Evolutionary conservation across 371 early-diverging fungal genomes (phyloP), one percentile per base, ranked within the genome.

Genomic region (Mortierella polycephala): DNA sequence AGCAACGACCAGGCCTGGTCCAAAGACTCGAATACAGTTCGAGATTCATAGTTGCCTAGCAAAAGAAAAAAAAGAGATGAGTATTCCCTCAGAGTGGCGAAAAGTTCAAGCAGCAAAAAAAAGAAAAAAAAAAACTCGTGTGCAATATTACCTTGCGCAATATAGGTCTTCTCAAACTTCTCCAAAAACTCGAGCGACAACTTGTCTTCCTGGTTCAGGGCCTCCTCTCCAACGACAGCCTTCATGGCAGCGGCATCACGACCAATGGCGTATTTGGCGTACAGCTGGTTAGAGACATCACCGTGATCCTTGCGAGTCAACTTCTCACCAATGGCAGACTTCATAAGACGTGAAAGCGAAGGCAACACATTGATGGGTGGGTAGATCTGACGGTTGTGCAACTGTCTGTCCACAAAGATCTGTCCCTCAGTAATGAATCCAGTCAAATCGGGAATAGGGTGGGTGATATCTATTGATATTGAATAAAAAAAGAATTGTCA

Each of bases 371-470:
- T 99, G 86, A 99, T 99, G 8, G 99, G 99, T 71, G 99, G 99
- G 88, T 99, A 99, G 81, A 99, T 98, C 85, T 99, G 99, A 75
- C 99, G 96, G 88, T 99, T 99, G 86, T 99, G 90, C 67, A 99
- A 88, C 85, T 99, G 98, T 82, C 99, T 95, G 87, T 99, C 99
- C 61, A 99, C 92, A 84, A 97, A 99, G 82, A 99, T 99, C 87
- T 99, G 99, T 41, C 99, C 99, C 87, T 99, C 99, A 41, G 99
- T 99, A 86, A 99, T 99, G 85, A 99, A 99, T 58, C 99, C 99
- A 47, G 99, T 99, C 83, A 99, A 91, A 91, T 99, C 99, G n/a
- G 99, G 99, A 84, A 99, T 99, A 63, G 99, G 99, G 84, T 99
- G 99, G 47, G 99, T 99, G 74, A 99, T 99, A 90, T 99, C 97